Percentiles rank a stretch among this genome's conserved stretches.
These are phyloP conservation scores for Pleomassaria siparia DNA, from an alignment of 2,329 filamentous ascomycete species.

Conservation along the genomic window DNA sequence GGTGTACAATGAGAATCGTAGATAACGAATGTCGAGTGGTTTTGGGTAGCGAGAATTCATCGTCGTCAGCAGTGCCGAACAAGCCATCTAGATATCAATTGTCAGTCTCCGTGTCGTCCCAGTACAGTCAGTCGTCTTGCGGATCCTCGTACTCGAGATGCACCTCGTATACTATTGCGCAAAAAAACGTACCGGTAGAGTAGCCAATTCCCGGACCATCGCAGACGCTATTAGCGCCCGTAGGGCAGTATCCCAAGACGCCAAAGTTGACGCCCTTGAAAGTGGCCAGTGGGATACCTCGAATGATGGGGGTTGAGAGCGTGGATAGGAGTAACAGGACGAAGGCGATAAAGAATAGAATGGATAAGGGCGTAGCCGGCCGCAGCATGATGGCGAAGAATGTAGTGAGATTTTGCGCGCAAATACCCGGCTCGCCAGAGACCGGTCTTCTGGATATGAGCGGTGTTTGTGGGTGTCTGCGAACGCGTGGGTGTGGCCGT, in stretches of 20 bases:
- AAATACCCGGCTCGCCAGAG: constrained; percentile 32
- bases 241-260: constrained; percentile 90
- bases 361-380: constrained; percentile 85
- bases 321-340: constrained; percentile 81
- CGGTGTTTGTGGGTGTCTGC: constrained; percentile 15
- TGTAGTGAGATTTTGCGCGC: constrained; percentile 18
- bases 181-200: constrained; percentile 70
- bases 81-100: constrained; percentile 45
- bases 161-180: not conserved
- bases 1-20: constrained; percentile 87
- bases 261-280: constrained; percentile 80
- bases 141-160: not conserved
- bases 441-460: constrained; percentile 30
- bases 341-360: constrained; percentile 84
- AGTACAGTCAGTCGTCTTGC: too few species aligned
- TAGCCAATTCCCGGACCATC: constrained; percentile 81
- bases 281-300: constrained; percentile 77
- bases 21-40: constrained; percentile 71
- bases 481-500: constrained; percentile 12
- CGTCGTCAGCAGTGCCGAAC: constrained; percentile 47
- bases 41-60: constrained; percentile 66
- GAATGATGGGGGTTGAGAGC: constrained; percentile 88
- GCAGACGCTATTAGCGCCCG: constrained; percentile 63
- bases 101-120: not conserved
- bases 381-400: constrained; percentile 69